A percentile compares a stretch with the other conserved stretches of the same genome.
Conservation (phyloP, 2,329 filamentous ascomycete genomes). For the Dactylonectria estremocensis region DNA sequence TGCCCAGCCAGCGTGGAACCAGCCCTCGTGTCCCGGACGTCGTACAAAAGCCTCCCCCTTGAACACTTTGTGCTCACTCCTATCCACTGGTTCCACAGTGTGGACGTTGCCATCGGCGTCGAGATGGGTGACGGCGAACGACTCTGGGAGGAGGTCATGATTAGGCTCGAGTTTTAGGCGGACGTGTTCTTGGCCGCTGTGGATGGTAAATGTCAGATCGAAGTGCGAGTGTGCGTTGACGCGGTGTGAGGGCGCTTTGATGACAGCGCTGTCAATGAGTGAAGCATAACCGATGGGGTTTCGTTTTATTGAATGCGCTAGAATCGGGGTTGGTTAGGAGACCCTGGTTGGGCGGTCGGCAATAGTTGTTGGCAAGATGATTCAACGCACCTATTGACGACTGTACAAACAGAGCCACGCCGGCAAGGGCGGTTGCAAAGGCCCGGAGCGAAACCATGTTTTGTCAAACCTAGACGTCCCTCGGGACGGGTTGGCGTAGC, state of each 20-base stretch:
- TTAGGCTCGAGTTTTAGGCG: slow-evolving; percentile 90
- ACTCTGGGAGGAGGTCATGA: slow-evolving; percentile 86
- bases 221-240: slow-evolving; percentile 88
- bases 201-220: slow-evolving; percentile 85
- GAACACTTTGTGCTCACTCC: slow-evolving; percentile 85
- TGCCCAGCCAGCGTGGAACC: slow-evolving; percentile 90
- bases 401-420: slow-evolving; percentile 51
- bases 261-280: slow-evolving; percentile 79
- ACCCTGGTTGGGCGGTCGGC: not conserved
- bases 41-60: slow-evolving; percentile 84
- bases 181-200: slow-evolving; percentile 76
- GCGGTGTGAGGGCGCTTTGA: slow-evolving; percentile 84
- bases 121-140: slow-evolving; percentile 81
- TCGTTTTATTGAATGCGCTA: slow-evolving; percentile 80
- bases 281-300: slow-evolving; percentile 84
- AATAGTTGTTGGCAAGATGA: not conserved
- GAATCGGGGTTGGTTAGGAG: slow-evolving; percentile 45
- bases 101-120: slow-evolving; percentile 79
- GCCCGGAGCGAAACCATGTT: slow-evolving; percentile 54
- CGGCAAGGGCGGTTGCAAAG: slow-evolving; percentile 50
- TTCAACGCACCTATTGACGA: slow-evolving; percentile 51
- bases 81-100: slow-evolving; percentile 77
- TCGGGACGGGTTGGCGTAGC: slow-evolving; percentile 33
- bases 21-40: slow-evolving; percentile 72
- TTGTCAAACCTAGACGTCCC: slow-evolving; percentile 41